Evolutionary conservation across 1,284 basidiomycete genomes (phyloP).

Genomic region (Ceratobasidium sp.): DNA sequence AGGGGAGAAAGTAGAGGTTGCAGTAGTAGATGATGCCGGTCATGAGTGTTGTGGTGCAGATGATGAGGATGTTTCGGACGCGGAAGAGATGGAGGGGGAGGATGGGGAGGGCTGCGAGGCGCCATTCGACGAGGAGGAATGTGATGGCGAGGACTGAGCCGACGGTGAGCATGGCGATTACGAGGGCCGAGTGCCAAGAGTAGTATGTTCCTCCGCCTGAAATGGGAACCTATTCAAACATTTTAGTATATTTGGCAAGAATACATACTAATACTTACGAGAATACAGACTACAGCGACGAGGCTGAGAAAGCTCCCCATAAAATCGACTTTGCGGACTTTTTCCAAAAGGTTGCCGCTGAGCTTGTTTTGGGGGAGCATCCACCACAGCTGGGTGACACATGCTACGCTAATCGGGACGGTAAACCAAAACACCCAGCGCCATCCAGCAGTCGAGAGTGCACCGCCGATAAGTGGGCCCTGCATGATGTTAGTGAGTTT

Average conservation of each 20-base stretch:
- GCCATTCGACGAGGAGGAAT: slow-evolving; percentile 43
- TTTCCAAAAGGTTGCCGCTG: slow-evolving; percentile 42
- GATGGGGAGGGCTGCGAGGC: slow-evolving; percentile 39
- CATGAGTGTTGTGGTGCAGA: slow-evolving; percentile 37
- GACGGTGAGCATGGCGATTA: slow-evolving; percentile 39
- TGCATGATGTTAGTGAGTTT: neutral
- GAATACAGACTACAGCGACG: slow-evolving; percentile 30
- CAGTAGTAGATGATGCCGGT: slow-evolving; percentile 44
- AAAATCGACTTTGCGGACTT: slow-evolving; percentile 41
- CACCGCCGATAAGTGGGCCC: slow-evolving; percentile 45
- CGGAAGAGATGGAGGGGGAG: slow-evolving; percentile 38
- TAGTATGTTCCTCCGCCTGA: slow-evolving; percentile 44
- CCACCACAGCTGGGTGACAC: slow-evolving; percentile 42
- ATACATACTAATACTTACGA: neutral
- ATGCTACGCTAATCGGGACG: slow-evolving; percentile 37
- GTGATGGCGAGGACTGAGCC: slow-evolving; percentile 29
- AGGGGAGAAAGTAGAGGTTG: slow-evolving; percentile 45
- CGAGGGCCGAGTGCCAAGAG: slow-evolving; percentile 43
- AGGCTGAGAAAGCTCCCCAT: slow-evolving; percentile 39
- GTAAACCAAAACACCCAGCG: slow-evolving; percentile 46
- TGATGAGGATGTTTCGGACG: slow-evolving; percentile 41
- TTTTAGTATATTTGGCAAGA: neutral
- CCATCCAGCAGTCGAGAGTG: slow-evolving; percentile 43
- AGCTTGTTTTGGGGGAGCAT: slow-evolving; percentile 42
- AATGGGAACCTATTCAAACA: slow-evolving; percentile 20